Evolutionary conservation across 768 basidiomycete species (phyloP), one percentile per base, ranked within the genome.

Genomic region (Mycena filopes): DNA sequence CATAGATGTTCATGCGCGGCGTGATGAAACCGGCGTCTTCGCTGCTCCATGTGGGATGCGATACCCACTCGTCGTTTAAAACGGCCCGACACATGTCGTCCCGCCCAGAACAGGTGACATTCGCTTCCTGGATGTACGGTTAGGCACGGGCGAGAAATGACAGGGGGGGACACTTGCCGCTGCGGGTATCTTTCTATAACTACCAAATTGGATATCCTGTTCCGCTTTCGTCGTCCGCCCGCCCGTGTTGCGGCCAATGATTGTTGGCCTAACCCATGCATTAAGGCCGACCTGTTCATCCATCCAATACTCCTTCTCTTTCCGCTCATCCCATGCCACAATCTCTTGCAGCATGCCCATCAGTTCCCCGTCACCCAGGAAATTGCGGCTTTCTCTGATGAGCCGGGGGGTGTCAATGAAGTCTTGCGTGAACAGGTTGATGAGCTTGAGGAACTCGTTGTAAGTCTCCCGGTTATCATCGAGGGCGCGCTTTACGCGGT

Each of bases 1-100:
- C 98, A 77, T 93, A 99, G 1, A 91, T 85, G 77, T 99, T 99
- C 84, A 97, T 98, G 80, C 92, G 92, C 75, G 95, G 91, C 0
- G 94, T 87, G 65, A 92, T 82, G 72, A 98, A 98, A 1, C 93
- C 95, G 1, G 95, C 89, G 69, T 97, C 96, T 75, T 99, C 98
- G 69, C 91, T 93, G 4, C 93, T 91, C 89, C 95, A 97, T 2
- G 94, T 93, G 1, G 98, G 96, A 74, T 98, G 96, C 6, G 96
- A 96, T 20, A 99, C 92, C 97, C 97, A 99, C 70, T 97, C 94
- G 74, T 99, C 98, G 74, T 99, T 99, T 55, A 99, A 81, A 6
- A 99, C 98, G 9, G 93, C 89, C 73, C 90, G 92, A 77, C 97
- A 98, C 91, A 99, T 96, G 23, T 95, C 93, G 72, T 99, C 98